phyloP scores from a whole-genome alignment of 2,329 filamentous ascomycete species.

The Davidsoniella australis region DNA sequence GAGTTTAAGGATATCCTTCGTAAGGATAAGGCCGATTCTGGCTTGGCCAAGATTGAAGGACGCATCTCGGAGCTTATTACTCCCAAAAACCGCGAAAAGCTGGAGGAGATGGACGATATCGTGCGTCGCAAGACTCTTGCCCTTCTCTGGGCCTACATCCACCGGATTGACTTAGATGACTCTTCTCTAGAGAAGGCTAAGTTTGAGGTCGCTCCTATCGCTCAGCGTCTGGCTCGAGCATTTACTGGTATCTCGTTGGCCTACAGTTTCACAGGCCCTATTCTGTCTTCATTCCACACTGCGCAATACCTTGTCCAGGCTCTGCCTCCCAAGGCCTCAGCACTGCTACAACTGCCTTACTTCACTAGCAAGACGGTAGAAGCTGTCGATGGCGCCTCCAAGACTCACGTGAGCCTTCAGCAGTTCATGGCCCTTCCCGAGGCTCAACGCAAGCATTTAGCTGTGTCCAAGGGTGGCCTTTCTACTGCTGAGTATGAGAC shows the following conservation, averaged over 20 bases:
- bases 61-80: conserved; percentile 50
- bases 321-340: conserved; percentile 63
- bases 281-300: conserved; percentile 64
- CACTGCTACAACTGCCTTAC: conserved; percentile 79
- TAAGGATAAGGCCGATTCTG: conserved; percentile 62
- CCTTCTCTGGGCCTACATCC: conserved; percentile 88
- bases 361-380: conserved; percentile 53
- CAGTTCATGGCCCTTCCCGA: conserved; percentile 78
- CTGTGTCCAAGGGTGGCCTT: conserved; percentile 54
- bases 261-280: conserved; percentile 66
- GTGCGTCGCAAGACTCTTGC: conserved; percentile 72
- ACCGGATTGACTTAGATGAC: conserved; percentile 72
- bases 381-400: conserved; percentile 57
- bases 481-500: conserved; percentile 60
- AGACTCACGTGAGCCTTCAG: conserved; percentile 62
- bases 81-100: conserved; percentile 54
- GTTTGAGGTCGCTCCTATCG: conserved; percentile 75
- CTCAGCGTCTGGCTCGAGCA: conserved; percentile 67
- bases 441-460: conserved; percentile 50
- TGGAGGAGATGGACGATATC: conserved; percentile 67
- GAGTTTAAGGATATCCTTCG: conserved; percentile 59
- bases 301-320: conserved; percentile 85
- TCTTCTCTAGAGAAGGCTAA: conserved; percentile 65
- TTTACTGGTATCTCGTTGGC: conserved; percentile 77
- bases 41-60: conserved; percentile 69